Percentiles rank a stretch among this genome's conserved stretches.
phyloP scores from a whole-genome alignment of 768 basidiomycete genomes.

The Multifurca ochricompacta region DNA sequence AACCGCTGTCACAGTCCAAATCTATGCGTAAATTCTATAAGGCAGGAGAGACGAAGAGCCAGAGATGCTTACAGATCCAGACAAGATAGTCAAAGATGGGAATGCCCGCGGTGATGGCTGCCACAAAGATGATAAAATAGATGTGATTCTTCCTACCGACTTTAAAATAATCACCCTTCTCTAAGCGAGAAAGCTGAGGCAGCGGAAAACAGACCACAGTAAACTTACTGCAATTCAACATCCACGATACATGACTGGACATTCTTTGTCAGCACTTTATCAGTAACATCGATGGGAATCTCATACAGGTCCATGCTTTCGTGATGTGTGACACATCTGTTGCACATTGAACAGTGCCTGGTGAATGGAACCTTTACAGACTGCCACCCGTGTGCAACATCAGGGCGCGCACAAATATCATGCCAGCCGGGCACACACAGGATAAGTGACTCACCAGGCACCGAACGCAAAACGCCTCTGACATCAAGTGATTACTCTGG shows the following conservation, averaged over 20 bases:
- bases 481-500: not conserved
- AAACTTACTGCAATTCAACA: constrained; percentile 9
- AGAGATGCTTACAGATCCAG: constrained; percentile 1
- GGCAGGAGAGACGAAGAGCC: not conserved
- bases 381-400: not conserved
- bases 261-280: not conserved
- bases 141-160: constrained; percentile 6
- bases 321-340: constrained; percentile 1
- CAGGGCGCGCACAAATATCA: not conserved
- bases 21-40: not conserved
- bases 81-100: constrained; percentile 1
- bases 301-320: not conserved
- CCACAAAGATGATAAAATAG: not conserved
- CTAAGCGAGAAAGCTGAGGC: not conserved
- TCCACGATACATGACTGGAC: not conserved
- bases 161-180: not conserved
- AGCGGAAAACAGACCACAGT: not conserved
- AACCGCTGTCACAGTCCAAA: not conserved
- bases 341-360: constrained; percentile 2
- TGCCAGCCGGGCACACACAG: no score
- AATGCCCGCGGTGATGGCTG: not conserved
- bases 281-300: not conserved
- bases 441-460: constrained; percentile 6
- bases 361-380: not conserved
- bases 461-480: not conserved